Evolutionary conservation across 73 alveolate species (phyloP).

Genomic region (Paramecium pentaurelia): DNA sequence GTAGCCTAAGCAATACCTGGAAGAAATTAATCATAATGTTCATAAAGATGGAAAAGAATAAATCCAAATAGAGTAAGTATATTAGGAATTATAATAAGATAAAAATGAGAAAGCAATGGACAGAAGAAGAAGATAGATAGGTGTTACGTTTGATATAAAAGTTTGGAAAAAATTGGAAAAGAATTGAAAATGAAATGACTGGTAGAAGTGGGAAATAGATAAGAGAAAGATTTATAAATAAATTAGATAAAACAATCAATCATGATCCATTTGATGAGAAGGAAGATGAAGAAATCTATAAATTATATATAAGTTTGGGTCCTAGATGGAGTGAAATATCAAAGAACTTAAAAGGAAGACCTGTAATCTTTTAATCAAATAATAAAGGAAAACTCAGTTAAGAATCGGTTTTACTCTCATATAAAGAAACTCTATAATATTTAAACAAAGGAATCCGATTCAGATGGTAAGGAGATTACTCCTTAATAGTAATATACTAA

Average conservation of each 20-base stretch:
- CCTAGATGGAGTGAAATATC: conserved; percentile 62
- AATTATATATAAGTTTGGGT: conserved; percentile 40
- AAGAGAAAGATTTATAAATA: conserved; percentile 97
- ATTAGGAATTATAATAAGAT: background rate
- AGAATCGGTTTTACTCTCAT: conserved; percentile 57
- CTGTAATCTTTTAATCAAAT: background rate
- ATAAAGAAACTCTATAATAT: background rate
- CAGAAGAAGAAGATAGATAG: conserved; percentile 55
- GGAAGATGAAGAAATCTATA: conserved; percentile 68
- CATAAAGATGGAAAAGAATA: conserved; percentile 61
- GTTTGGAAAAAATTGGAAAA: conserved; percentile 61
- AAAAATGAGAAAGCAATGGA: conserved; percentile 59
- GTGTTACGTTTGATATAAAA: conserved; percentile 44
- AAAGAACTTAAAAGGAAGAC: conserved; percentile 54
- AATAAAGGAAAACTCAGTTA: conserved; percentile 50
- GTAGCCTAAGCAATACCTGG: conserved; percentile 57
- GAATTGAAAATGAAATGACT: conserved; percentile 54
- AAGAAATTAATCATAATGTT: conserved; percentile 56
- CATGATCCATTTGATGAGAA: conserved; percentile 86
- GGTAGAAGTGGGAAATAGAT: conserved; percentile 90
- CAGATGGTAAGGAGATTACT: background rate
- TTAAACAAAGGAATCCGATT: background rate
- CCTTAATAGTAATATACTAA: background rate
- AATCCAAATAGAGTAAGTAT: conserved; percentile 35
- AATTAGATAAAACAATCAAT: conserved; percentile 89